Evolutionary conservation across 805 yeast genomes (phyloP), one percentile per base, ranked within the genome.

Genomic region (Grigorovia transvaalensis): DNA sequence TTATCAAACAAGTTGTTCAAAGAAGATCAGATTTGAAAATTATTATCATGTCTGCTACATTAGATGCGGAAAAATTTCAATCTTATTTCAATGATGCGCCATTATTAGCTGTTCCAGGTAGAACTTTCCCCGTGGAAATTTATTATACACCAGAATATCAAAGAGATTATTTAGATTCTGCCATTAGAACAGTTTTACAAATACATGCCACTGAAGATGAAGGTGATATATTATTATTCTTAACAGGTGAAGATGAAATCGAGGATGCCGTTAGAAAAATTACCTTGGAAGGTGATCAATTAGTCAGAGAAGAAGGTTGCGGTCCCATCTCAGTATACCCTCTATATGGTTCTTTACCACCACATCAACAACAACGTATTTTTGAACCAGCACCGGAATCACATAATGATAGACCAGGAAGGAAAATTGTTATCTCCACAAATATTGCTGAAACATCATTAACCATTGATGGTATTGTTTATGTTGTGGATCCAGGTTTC

Each of bases 391-490:
- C 99, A 1, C 82, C 91, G 30, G 79, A 79, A 58, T 76, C 77
- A 15, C 80, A 80, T 47, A 81, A 82, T 58, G 96, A 95, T 13
- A 79, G 84, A 64, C 95, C 96, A n/a, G 98, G 99, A 41, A 80
- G 99, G 68, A 91, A 91, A 69, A 85, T 91, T 35, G 87, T 91
- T 59, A 79, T 91, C 9, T 81, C 96, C 23, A 91, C 99, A 30
- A 91, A 93, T 63, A 93, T 91, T 65, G 99, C 99, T 15, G 99
- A 91, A 74, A 91, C 99, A 1, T 93, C 98, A 38, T 79, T 91
- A 71, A 91, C 99, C 54, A 93, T 91, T 63, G 98, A 91, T 66
- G 98, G 99, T 64, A 86, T 91, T 57, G 98, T 91, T 8, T 93
- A 88, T 64, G 99, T 91, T 46, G 95, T 91, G 50, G 99, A 91